Evolutionary conservation across 768 basidiomycete genomes (phyloP).

Genomic region (Collybia sp.): DNA sequence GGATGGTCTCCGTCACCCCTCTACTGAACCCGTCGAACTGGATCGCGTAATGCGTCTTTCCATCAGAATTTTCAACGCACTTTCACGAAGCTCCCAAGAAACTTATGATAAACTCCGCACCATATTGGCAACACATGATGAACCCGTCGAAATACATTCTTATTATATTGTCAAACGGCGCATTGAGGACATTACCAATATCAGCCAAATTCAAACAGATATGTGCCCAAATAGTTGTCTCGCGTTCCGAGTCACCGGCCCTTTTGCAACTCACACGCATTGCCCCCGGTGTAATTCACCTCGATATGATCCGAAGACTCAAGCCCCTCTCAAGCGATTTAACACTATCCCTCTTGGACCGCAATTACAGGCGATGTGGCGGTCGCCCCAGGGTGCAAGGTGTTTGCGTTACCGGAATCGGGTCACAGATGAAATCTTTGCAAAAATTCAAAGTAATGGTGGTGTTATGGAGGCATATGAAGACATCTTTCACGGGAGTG

Average conservation of each 20-base stretch:
- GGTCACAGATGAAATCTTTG: conserved; percentile 15
- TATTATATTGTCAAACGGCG: conserved; percentile 7
- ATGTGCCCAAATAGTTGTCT: conserved; percentile 18
- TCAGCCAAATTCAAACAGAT: conserved; percentile 13
- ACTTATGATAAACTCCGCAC: too few species aligned
- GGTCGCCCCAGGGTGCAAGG: conserved; percentile 14
- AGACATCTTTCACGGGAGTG: not conserved
- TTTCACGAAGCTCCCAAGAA: too few species aligned
- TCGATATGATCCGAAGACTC: conserved; percentile 15
- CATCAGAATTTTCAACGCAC: too few species aligned
- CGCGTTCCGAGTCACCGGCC: conserved; percentile 18
- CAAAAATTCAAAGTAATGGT: conserved; percentile 4
- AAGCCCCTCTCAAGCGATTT: conserved; percentile 19
- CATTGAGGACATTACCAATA: conserved; percentile 9
- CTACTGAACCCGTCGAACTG: too few species aligned
- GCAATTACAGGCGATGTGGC: conserved; percentile 32
- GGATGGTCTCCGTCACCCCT: too few species aligned
- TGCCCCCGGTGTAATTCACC: conserved; percentile 21
- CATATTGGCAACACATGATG: too few species aligned
- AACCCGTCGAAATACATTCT: conserved; percentile 6
- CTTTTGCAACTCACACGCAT: conserved; percentile 2
- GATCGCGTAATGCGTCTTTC: too few species aligned
- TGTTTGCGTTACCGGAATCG: conserved; percentile 21
- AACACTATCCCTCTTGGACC: conserved; percentile 37
- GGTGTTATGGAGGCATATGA: not conserved